Conservation (phyloP, 2,329 filamentous ascomycete genomes). For the Lasiodiplodia theobromae region DNA sequence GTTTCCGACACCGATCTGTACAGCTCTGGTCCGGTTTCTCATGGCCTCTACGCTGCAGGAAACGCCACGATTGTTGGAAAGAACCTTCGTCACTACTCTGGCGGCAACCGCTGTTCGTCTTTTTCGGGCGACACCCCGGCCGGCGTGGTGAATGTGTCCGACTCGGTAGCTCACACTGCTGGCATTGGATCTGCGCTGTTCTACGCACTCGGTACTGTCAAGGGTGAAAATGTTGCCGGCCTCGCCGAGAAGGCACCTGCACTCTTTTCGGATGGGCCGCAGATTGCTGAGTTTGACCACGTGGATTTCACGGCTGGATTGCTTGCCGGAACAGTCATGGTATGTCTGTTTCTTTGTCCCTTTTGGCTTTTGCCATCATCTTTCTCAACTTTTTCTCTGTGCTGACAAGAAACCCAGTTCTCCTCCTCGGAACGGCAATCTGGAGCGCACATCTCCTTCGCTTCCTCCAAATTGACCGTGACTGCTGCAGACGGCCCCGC, state of each 20-base stretch:
- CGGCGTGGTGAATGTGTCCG: constrained; percentile 32
- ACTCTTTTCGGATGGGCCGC: constrained; percentile 40
- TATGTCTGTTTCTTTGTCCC: background rate
- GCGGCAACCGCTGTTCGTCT: constrained; percentile 41
- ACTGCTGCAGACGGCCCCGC: constrained; percentile 32
- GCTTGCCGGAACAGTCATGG: constrained; percentile 39
- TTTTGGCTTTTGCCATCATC: too few species aligned
- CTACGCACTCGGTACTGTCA: constrained; percentile 41
- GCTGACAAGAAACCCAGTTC: constrained; percentile 26
- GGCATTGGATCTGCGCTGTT: constrained; percentile 40
- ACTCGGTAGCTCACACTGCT: constrained; percentile 40
- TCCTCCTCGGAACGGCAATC: constrained; percentile 31
- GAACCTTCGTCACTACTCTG: constrained; percentile 40
- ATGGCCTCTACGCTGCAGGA: constrained; percentile 44
- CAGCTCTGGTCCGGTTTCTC: constrained; percentile 42
- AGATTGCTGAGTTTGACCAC: constrained; percentile 36
- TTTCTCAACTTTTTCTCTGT: too few species aligned
- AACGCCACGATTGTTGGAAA: constrained; percentile 40
- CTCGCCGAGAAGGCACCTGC: constrained; percentile 36
- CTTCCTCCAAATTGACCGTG: constrained; percentile 35
- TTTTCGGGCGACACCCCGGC: constrained; percentile 45
- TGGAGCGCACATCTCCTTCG: constrained; percentile 36
- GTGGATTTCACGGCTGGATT: constrained; percentile 39
- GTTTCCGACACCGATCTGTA: constrained; percentile 41
- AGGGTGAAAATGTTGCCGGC: constrained; percentile 39